phyloP scores from a whole-genome alignment of 441 rosid genomes.

The Viola pubescens region DNA sequence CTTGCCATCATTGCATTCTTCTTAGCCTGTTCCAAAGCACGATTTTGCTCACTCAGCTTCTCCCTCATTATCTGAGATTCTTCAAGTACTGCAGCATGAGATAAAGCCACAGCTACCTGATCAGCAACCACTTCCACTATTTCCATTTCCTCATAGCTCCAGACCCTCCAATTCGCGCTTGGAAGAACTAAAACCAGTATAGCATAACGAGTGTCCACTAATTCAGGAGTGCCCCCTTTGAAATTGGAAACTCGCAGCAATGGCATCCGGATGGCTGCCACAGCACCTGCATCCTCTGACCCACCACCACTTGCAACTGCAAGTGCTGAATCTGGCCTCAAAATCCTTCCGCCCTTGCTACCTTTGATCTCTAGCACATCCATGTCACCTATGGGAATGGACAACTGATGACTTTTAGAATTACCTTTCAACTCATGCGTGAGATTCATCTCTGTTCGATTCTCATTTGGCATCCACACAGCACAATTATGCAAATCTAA shows the following conservation, averaged over 20 bases:
- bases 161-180: conserved; percentile 37
- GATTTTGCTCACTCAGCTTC: conserved; percentile 76
- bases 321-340: conserved; percentile 56
- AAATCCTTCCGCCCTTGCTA: conserved; percentile 49
- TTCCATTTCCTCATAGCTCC: conserved; percentile 78
- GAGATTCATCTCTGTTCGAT: conserved; percentile 55
- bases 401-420: conserved; percentile 25
- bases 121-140: conserved; percentile 93
- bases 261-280: conserved; percentile 96
- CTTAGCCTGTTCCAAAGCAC: conserved; percentile 58
- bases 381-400: conserved; percentile 46
- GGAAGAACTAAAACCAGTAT: conserved; percentile 83
- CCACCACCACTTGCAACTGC: conserved; percentile 57
- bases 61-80: conserved; percentile 95
- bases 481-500: conserved; percentile 78
- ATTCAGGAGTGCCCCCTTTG: conserved; percentile 87
- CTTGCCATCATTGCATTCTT: conserved; percentile 84
- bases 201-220: conserved; percentile 55
- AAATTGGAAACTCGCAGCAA: conserved; percentile 82
- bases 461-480: conserved; percentile 86
- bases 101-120: conserved; percentile 95
- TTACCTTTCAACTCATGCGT: conserved; percentile 59
- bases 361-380: conserved; percentile 55
- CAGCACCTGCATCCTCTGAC: conserved; percentile 49
- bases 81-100: conserved; percentile 95